These are phyloP conservation scores for Acanthamoeba sp. DNA, from an alignment of 208 protist species.

Conservation along the genomic window DNA sequence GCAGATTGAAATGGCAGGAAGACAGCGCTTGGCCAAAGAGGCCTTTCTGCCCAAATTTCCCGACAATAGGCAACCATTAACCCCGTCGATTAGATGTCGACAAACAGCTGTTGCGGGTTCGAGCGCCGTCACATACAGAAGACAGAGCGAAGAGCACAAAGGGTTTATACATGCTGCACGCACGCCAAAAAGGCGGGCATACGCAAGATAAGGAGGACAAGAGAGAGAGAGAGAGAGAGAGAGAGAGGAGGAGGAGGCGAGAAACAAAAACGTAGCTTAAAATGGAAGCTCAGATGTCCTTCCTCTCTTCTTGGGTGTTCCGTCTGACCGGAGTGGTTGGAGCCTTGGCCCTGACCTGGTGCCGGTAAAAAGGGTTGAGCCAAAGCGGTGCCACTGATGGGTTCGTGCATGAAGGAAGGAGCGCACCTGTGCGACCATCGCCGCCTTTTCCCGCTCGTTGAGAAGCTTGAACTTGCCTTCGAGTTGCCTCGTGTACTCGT, in stretches of 20 bases:
- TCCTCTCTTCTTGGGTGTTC: background rate
- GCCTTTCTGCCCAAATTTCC: background rate
- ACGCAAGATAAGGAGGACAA: background rate
- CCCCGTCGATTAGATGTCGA: background rate
- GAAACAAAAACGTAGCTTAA: background rate
- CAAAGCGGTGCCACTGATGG: background rate
- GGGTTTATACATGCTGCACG: background rate
- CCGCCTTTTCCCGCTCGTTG: conserved; percentile 27
- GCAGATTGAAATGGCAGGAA: background rate
- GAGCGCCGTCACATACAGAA: background rate
- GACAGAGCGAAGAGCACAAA: background rate
- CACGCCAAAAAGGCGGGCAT: background rate
- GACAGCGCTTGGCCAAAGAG: background rate
- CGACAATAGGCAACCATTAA: background rate
- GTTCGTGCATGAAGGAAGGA: background rate
- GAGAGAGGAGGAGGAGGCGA: background rate
- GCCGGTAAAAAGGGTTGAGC: background rate
- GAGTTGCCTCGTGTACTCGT: conserved; percentile 68
- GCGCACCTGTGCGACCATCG: conserved; percentile 1
- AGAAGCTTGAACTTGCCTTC: conserved; percentile 68
- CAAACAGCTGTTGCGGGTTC: background rate
- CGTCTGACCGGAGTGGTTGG: background rate
- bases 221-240: background rate
- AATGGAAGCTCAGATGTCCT: background rate
- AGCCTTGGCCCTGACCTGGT: background rate